Evolutionary conservation across 2,329 filamentous ascomycete genomes (phyloP).

Genomic region (Botrytis cinerea): DNA sequence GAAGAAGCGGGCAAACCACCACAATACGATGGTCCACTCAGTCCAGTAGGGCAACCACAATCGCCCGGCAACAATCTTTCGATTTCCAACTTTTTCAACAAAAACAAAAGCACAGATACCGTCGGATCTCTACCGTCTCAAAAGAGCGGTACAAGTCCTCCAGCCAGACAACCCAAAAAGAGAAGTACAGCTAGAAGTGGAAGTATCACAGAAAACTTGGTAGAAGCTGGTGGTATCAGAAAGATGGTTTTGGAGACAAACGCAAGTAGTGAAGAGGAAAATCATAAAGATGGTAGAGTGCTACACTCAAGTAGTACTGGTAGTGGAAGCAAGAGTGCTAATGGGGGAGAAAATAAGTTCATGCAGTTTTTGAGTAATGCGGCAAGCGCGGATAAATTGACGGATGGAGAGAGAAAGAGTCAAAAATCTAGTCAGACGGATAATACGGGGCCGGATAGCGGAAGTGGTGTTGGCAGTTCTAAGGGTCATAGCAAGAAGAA

Average conservation of each 20-base stretch:
- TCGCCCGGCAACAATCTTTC: not conserved
- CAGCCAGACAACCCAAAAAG: constrained; percentile 41
- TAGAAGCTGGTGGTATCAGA: constrained; percentile 71
- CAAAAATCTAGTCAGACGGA: constrained; percentile 13
- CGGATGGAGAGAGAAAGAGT: not conserved
- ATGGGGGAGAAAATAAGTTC: constrained; percentile 1
- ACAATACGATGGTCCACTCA: constrained; percentile 14
- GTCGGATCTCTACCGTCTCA: constrained; percentile 37
- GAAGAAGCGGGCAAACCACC: not conserved
- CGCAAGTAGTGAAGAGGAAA: constrained; percentile 5
- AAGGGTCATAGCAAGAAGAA: not conserved
- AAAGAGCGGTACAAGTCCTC: constrained; percentile 35
- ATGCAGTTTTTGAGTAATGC: constrained; percentile 17
- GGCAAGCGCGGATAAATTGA: not conserved
- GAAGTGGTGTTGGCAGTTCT: not conserved
- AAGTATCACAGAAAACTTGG: constrained; percentile 76
- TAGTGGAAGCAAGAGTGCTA: constrained; percentile 18
- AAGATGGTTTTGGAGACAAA: constrained; percentile 74
- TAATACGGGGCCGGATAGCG: not conserved
- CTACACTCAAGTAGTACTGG: constrained; percentile 20
- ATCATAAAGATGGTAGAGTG: constrained; percentile 4
- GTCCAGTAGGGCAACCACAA: constrained; percentile 7
- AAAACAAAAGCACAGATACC: constrained; percentile 37
- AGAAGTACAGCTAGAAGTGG: constrained; percentile 65
- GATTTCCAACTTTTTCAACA: constrained; percentile 13